Evolutionary conservation across 2,329 filamentous ascomycete genomes (phyloP).

Genomic region (Aspergillus sp.): DNA sequence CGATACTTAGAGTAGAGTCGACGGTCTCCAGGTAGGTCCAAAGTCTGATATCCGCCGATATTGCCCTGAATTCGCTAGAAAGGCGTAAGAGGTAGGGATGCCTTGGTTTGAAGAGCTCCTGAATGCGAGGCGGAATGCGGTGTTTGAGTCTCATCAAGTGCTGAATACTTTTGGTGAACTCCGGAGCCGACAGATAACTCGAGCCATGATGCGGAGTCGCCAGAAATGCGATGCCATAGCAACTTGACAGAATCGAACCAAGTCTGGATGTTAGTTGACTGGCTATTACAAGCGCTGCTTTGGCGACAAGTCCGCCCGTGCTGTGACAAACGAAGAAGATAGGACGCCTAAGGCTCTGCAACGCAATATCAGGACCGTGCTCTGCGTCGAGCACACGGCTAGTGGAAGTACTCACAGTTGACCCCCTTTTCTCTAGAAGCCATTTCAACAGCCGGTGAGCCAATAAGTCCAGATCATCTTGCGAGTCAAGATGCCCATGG

Average conservation of each 20-base stretch:
- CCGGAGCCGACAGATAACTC: slow-evolving; percentile 61
- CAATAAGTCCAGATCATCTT: slow-evolving; percentile 30
- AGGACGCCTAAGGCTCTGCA: slow-evolving; percentile 45
- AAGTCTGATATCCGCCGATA: slow-evolving; percentile 60
- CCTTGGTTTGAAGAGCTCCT: slow-evolving; percentile 54
- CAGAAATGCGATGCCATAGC: slow-evolving; percentile 64
- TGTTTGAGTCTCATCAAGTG: slow-evolving; percentile 54
- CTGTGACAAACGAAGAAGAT: slow-evolving; percentile 64
- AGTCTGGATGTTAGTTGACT: slow-evolving; percentile 28
- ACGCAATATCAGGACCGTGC: neutral
- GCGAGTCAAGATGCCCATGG: slow-evolving; percentile 28
- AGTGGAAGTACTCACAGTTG: slow-evolving; percentile 16
- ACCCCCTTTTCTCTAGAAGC: slow-evolving; percentile 25
- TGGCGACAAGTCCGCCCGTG: slow-evolving; percentile 62
- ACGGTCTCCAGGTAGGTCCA: slow-evolving; percentile 67
- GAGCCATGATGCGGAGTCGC: slow-evolving; percentile 65
- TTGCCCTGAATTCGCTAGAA: slow-evolving; percentile 58
- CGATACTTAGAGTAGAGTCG: slow-evolving; percentile 57
- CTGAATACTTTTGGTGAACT: slow-evolving; percentile 58
- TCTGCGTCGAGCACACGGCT: neutral
- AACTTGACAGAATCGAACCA: slow-evolving; percentile 54
- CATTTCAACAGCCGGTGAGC: slow-evolving; percentile 28
- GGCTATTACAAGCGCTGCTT: slow-evolving; percentile 53
- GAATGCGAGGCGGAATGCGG: slow-evolving; percentile 54
- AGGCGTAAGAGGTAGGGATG: slow-evolving; percentile 51